phyloP scores from a whole-genome alignment of 176 grass and related monocot genomes.

The Eragrostis curvula region DNA sequence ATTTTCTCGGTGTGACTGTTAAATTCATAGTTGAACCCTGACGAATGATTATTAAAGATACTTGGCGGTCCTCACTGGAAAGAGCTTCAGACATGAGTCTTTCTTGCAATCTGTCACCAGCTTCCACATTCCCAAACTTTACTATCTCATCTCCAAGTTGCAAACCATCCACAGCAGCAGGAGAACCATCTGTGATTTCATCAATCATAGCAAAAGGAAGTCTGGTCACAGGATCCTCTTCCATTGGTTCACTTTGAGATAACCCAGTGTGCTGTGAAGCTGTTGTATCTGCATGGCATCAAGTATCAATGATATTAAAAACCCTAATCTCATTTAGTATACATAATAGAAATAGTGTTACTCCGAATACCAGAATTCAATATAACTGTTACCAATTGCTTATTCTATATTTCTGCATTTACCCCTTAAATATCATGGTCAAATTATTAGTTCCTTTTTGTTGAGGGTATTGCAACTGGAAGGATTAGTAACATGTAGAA shows the following conservation, averaged over 20 bases:
- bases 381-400: background rate
- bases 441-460: background rate
- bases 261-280: constrained; percentile 25
- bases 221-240: constrained; percentile 55
- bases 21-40: constrained; percentile 66
- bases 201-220: constrained; percentile 92
- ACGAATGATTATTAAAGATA: constrained; percentile 64
- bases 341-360: background rate
- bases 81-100: constrained; percentile 74
- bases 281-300: constrained; percentile 45
- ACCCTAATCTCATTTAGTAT: background rate
- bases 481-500: background rate
- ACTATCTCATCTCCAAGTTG: constrained; percentile 89
- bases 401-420: constrained; percentile 11
- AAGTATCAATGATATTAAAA: constrained; percentile 34
- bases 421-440: constrained; percentile 4
- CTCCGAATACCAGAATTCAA: background rate
- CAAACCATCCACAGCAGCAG: constrained; percentile 74
- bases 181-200: constrained; percentile 87
- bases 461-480: background rate
- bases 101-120: constrained; percentile 71
- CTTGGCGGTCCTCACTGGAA: constrained; percentile 59
- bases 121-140: constrained; percentile 87
- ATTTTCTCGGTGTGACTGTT: constrained; percentile 80
- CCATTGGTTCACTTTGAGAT: constrained; percentile 68